These are phyloP conservation scores for Pichia kluyveri DNA, from an alignment of 805 yeast genomes.

Conservation along the genomic window DNA sequence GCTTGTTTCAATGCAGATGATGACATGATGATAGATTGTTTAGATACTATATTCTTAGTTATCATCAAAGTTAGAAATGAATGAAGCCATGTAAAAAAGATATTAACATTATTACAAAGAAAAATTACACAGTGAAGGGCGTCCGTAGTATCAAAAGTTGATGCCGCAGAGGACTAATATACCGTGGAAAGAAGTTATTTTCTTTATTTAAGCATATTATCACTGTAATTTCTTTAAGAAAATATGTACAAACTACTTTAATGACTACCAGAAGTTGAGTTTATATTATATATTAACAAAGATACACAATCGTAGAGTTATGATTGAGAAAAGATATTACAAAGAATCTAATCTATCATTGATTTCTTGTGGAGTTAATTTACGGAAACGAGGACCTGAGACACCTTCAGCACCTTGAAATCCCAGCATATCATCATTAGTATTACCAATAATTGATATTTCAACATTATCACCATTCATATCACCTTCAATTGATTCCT, in stretches of 20 bases:
- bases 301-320: too few relatives aligned
- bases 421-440: conserved; percentile 75
- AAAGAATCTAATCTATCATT: conserved; percentile 92
- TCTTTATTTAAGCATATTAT: too few relatives aligned
- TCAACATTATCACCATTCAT: conserved; percentile 95
- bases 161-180: too few relatives aligned
- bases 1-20: conserved; percentile 30
- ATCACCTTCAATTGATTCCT: conserved; percentile 97
- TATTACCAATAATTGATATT: conserved; percentile 76
- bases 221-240: too few relatives aligned
- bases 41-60: neutral
- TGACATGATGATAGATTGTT: conserved; percentile 2
- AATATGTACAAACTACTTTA: too few relatives aligned
- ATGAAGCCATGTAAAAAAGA: too few relatives aligned
- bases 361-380: conserved; percentile 81
- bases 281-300: too few relatives aligned
- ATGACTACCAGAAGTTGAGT: neutral
- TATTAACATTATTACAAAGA: too few relatives aligned
- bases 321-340: conserved; percentile 25
- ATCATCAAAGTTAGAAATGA: too few relatives aligned
- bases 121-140: too few relatives aligned
- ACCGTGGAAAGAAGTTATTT: too few relatives aligned
- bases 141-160: too few relatives aligned
- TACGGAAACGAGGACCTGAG: conserved; percentile 86
- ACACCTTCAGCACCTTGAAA: conserved; percentile 70